Evolutionary conservation across 176 grass and related monocot species (phyloP), one percentile per base, ranked within the genome.

Genomic region (Areca catechu): DNA sequence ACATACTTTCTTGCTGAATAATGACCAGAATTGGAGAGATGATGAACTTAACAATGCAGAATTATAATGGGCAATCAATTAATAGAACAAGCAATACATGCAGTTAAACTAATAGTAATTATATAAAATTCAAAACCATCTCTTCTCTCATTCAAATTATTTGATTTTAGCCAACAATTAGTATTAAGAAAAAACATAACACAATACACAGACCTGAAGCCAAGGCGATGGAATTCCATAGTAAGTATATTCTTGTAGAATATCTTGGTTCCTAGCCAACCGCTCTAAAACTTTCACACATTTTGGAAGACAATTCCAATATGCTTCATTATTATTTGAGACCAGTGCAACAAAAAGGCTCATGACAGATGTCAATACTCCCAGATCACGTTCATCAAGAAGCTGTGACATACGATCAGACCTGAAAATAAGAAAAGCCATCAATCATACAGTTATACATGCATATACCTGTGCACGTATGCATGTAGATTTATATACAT

Each of bases 211-310:
- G 58, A 98, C 93, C 86, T 98, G 93, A 84, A 97, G 93, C 93
- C 93, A 98, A 68, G 93, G 93, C 73, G 93, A 98, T 72, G 93
- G 93, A 59, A 98, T 98, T 78, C 93, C 93, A 60, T 98, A 98
- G 51, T 98, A 98, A 37, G 93, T 98, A 57, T 98, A 98, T 68
- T 98, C 93, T 53, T 80, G 93, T 20, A 87, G 87, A 76, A 98
- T 77, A 85, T 98, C 93, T 92, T 98, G 93, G 53, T 98, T 98
- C 76, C 87, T 85, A 7, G 93, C 87, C 77, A 98, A 76, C 48
- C 81, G 82, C 72, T 98, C 93, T 74, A 98, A 61, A 77, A 98
- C 80, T 72, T 75, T 72, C 65, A 98, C 86, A 73, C 93, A 98
- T 66, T 98, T 98, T 43, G 87, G 93, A 73, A 98, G 80, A 74